phyloP scores from a whole-genome alignment of 169 alveolate genomes.

The Blepharisma undulans region DNA sequence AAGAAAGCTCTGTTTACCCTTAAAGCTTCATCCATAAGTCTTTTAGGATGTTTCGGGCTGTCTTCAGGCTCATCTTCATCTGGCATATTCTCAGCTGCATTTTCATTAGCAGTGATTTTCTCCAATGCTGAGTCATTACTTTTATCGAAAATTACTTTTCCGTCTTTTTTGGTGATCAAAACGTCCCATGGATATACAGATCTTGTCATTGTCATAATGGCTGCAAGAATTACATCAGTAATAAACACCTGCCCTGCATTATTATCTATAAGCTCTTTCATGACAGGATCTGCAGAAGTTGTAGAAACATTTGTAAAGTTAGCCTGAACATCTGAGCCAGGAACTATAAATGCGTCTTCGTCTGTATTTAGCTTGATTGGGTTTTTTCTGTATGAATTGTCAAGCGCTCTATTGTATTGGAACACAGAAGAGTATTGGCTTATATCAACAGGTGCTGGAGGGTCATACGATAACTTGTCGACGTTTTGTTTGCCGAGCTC shows the following conservation, averaged over 20 bases:
- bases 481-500: constrained; percentile 15
- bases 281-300: not conserved
- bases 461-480: constrained; percentile 10
- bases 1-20: constrained; percentile 21
- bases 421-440: not conserved
- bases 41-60: constrained; percentile 19
- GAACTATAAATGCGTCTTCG: not conserved
- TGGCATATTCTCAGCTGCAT: not conserved
- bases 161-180: not conserved
- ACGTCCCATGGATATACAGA: constrained; percentile 39
- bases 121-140: not conserved
- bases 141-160: constrained; percentile 13
- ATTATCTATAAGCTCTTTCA: not conserved
- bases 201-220: constrained; percentile 17
- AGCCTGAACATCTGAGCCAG: not conserved
- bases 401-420: not conserved
- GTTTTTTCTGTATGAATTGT: not conserved
- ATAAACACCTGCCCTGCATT: not conserved
- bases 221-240: constrained; percentile 7
- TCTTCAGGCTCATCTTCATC: constrained; percentile 36
- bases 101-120: constrained; percentile 22
- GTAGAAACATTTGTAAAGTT: not conserved
- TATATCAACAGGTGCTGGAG: not conserved
- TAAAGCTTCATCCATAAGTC: not conserved
- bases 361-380: not conserved